Base-by-base conservation (phyloP, 1,284 basidiomycete species). In the Leccinum fallax region DNA sequence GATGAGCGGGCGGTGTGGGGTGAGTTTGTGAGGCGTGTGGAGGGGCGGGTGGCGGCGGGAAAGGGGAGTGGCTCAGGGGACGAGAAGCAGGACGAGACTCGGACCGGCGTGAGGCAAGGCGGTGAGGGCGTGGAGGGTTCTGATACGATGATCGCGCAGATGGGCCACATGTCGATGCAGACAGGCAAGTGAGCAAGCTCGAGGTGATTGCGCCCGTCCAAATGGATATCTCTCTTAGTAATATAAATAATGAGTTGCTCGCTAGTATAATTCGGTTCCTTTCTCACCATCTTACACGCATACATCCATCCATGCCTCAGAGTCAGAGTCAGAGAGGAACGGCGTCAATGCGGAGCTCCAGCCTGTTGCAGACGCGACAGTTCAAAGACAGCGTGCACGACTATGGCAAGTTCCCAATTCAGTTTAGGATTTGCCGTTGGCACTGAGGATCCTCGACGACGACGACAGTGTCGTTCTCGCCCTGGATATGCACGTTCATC, bases 1-100 rank as follows among this genome's bases (percentile, higher is more conserved):
- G 83, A 83, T 64, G 85, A 87, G 69, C 71, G 81, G 3, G 86
- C 83, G 5, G 81, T 83, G 62, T 89, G 87, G 87, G 84, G 85
- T 6, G 86, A 87, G 72, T 69, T 69, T 40, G 67, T 69, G 36
- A 58, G 67, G 40, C 68, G 68, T 5, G 67, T 70, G 34, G 67
- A 69, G 48, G 67, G 67, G 8, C 63, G 67, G 15, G 53, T 24
- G 6, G 43, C 59, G 15, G 51, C 11, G 21, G 63, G 63, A 32
- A 71, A 71, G 59, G 60, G 64, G 10, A 53, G 59, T 5, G 65
- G 58, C 24, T 65, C 58, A 0, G 59, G 62, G 3, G 64, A 66
- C 38, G 71, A 73, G n/a, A 75, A 73, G 49, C 70, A 65, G 32
- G 71, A 65, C 38, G 51, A 58, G n/a, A 15, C 46, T 10, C 63